Conservation (phyloP, 2,329 filamentous ascomycete genomes). For the Ascomycota sp. region DNA sequence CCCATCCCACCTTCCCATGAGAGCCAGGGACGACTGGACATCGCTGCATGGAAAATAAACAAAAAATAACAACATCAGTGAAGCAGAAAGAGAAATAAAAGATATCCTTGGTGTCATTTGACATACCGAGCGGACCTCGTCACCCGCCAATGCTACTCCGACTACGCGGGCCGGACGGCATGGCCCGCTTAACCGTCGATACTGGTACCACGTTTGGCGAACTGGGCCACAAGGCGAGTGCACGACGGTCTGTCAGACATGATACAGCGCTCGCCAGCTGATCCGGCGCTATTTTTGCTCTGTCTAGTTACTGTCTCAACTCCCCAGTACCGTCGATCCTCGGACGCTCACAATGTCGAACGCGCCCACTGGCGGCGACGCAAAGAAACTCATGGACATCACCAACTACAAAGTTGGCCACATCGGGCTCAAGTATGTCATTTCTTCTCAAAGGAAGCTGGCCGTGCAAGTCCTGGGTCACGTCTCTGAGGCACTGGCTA, state of each 20-base stretch:
- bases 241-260: too few species aligned
- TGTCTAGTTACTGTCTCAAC: conserved; percentile 30
- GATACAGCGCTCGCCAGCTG: too few species aligned
- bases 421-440: conserved; percentile 35
- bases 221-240: conserved; percentile 32
- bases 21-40: too few species aligned
- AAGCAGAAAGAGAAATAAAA: too few species aligned
- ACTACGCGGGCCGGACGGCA: conserved; percentile 81
- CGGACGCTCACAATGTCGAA: conserved; percentile 41
- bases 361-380: conserved; percentile 34
- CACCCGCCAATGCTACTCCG: conserved; percentile 58
- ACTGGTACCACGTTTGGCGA: conserved; percentile 50
- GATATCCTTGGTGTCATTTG: too few species aligned
- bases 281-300: not conserved
- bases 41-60: too few species aligned
- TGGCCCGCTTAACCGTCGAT: conserved; percentile 66
- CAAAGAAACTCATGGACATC: conserved; percentile 38
- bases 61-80: too few species aligned
- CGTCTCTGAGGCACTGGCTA: conserved; percentile 3
- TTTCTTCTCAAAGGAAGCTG: not conserved
- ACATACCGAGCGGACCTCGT: too few species aligned
- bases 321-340: conserved; percentile 42
- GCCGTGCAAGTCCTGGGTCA: too few species aligned
- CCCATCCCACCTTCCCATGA: too few species aligned
- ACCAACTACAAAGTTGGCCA: conserved; percentile 32